Evolutionary conservation across 192 early-diverging fungal species (phyloP), one percentile per base, ranked within the genome.

Genomic region (Linnemannia elongata): DNA sequence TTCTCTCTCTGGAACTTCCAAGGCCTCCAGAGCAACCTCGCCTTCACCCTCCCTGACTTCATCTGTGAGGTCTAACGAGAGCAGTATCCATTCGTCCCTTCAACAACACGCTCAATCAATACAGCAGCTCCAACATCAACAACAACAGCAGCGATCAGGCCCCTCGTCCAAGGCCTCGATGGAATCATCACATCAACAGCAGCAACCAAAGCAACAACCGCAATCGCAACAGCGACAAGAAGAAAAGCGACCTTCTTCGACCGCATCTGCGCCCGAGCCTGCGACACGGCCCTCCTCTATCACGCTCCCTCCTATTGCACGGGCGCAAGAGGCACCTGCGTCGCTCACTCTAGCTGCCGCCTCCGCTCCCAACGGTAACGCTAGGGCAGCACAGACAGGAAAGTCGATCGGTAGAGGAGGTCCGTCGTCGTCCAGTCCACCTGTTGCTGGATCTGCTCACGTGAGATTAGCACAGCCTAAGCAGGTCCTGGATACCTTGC

Each of bases 31-130:
- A 35, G 74, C 79, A 20, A 77, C 78, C 22, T 80, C 83, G 22
- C 83, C 83, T 13, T 80, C 83, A 9, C 77, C 83, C 17, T 85
- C 83, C 1, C 22, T 70, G 49, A 45, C 83, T 12, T 86, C 83
- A 1, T 86, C 83, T 15, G 52, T 81, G 6, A 39, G 77, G 12
- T 86, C 83, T 17, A 78, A 76, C 20, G 75, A 77, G 69, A 74
- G 78, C 30, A 81, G 78, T 33, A n/a, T 72, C 9, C 78, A 60
- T 27, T 80, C 83, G 18, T 77, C 75, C 10, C 76, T 47, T 68
- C 76, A 69, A 41, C 78, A 76, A 0, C 81, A 76, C 27, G 36
- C 79, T 24, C 80, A 81, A 35, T 80, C 79, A 8, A 78, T 78
- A 47, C 76, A 78, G 18, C 76, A 78, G 35, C 52, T 80, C 6